Percentiles rank a stretch among this genome's conserved stretches.
These are phyloP conservation scores for Erucastrum elatum DNA, from an alignment of 345 rosid genomes.

Conservation along the genomic window DNA sequence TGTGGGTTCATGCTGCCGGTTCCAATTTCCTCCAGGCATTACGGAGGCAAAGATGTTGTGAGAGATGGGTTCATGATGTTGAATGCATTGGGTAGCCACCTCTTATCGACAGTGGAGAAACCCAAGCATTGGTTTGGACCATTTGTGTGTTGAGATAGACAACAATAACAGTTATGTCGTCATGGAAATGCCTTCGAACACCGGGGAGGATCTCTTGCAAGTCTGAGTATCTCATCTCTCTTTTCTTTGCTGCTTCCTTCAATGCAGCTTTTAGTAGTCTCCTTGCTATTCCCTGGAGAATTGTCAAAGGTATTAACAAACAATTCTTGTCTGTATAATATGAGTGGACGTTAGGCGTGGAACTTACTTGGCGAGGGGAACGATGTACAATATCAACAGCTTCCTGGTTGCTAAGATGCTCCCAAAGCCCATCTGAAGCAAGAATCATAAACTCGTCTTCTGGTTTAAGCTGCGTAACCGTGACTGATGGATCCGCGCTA, in stretches of 20 bases:
- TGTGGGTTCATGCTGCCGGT: background rate
- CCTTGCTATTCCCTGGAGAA: slow-evolving; percentile 66
- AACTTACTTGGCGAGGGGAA: slow-evolving; percentile 59
- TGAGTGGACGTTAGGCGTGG: background rate
- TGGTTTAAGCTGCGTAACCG: slow-evolving; percentile 50
- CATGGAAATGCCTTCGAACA: slow-evolving; percentile 78
- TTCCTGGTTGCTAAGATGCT: slow-evolving; percentile 70
- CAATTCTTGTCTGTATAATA: slow-evolving; percentile 1
- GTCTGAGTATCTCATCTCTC: slow-evolving; percentile 85
- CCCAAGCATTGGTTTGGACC: slow-evolving; percentile 19
- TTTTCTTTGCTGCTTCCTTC: slow-evolving; percentile 73
- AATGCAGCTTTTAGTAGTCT: slow-evolving; percentile 67
- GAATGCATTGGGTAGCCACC: slow-evolving; percentile 45
- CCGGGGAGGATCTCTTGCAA: slow-evolving; percentile 60
- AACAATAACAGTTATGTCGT: slow-evolving; percentile 64
- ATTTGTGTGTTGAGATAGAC: slow-evolving; percentile 46
- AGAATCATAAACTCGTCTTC: slow-evolving; percentile 75
- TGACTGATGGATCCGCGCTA: slow-evolving; percentile 62
- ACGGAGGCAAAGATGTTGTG: background rate
- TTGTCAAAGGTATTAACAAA: background rate
- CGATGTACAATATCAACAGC: slow-evolving; percentile 62
- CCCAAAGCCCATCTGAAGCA: slow-evolving; percentile 95
- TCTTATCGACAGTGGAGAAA: slow-evolving; percentile 49
- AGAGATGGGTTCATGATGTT: background rate
- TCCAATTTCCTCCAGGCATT: background rate